Evolutionary conservation across 176 grass and related monocot genomes (phyloP).

Genomic region (Oryza rufipogon): DNA sequence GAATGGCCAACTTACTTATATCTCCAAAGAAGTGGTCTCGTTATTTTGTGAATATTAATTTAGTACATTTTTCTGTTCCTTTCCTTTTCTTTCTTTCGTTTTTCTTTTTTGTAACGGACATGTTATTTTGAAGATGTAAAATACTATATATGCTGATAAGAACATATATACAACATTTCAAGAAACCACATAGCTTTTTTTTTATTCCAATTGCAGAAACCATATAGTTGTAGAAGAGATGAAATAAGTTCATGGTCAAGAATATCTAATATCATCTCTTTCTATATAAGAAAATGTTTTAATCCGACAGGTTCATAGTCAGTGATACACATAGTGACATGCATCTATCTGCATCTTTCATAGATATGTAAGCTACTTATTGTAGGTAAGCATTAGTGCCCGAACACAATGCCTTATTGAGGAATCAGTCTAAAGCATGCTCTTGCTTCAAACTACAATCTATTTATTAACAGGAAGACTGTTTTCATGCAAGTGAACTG

Average conservation of each 20-base stretch:
- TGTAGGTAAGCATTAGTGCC: background rate
- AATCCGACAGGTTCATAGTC: background rate
- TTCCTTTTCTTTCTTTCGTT: too few species aligned
- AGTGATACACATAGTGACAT: background rate
- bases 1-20: too few species aligned
- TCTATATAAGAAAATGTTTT: background rate
- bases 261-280: too few species aligned
- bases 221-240: background rate
- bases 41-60: background rate
- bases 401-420: too few species aligned
- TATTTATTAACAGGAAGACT: background rate
- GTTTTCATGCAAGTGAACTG: background rate
- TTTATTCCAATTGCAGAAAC: background rate
- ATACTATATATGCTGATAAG: too few species aligned
- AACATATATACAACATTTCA: background rate
- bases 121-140: background rate
- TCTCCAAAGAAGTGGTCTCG: too few species aligned
- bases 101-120: too few species aligned
- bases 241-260: background rate
- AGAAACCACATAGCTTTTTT: too few species aligned
- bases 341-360: background rate
- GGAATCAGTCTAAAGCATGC: background rate
- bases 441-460: background rate
- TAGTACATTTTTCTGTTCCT: too few species aligned
- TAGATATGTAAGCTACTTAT: background rate